phyloP scores from a whole-genome alignment of 169 alveolate genomes.

The Plasmodium sp. region DNA sequence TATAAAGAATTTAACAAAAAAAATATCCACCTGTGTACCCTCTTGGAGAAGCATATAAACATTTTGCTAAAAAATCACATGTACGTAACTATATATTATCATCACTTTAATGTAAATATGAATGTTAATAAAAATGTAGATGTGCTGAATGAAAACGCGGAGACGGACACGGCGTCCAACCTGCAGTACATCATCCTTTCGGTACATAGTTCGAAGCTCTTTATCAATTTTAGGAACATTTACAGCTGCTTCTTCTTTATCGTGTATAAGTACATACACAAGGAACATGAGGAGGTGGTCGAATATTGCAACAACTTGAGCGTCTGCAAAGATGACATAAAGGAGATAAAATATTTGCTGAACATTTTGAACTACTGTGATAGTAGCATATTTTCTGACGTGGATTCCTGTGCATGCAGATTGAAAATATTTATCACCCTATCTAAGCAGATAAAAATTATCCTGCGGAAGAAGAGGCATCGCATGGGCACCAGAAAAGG shows the following conservation, averaged over 20 bases:
- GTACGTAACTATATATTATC: conserved; percentile 70
- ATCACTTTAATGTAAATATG: conserved; percentile 64
- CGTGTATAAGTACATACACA: conserved; percentile 61
- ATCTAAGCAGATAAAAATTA: conserved; percentile 62
- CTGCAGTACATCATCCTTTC: conserved; percentile 68
- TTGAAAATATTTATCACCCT: conserved; percentile 58
- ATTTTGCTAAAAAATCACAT: conserved; percentile 55
- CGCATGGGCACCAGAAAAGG: neutral
- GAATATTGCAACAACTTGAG: conserved; percentile 73
- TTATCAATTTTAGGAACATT: conserved; percentile 40
- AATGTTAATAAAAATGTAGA: conserved; percentile 47
- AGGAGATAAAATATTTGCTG: conserved; percentile 66
- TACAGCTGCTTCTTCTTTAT: conserved; percentile 74
- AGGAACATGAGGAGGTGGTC: conserved; percentile 68
- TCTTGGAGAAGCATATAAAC: conserved; percentile 71
- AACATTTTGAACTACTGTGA: conserved; percentile 72
- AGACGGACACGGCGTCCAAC: neutral
- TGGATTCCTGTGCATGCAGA: conserved; percentile 74
- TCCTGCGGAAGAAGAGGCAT: conserved; percentile 31
- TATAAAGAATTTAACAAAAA: conserved; percentile 73
- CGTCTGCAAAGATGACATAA: conserved; percentile 63
- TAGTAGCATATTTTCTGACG: conserved; percentile 51
- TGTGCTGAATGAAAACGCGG: conserved; percentile 21
- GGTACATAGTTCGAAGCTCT: conserved; percentile 61
- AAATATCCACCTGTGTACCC: conserved; percentile 64